A percentile compares a stretch with the other conserved stretches of the same genome.
Conservation (phyloP, 2,329 filamentous ascomycete genomes). For the Aspergillus ustus region DNA sequence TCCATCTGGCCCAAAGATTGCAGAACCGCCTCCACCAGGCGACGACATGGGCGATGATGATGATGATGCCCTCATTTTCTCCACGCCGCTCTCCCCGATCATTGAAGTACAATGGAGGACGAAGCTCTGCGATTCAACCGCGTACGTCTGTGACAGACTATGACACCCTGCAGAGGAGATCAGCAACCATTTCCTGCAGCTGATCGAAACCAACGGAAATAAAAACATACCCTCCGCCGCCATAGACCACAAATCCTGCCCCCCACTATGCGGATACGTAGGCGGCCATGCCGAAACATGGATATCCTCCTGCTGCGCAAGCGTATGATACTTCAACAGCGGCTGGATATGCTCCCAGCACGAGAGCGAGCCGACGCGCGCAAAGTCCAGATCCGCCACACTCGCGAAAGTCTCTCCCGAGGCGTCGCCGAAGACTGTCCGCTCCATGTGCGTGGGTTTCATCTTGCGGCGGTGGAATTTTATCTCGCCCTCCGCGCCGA, state of each 20-base stretch:
- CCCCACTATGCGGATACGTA: neutral
- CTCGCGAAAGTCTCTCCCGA: slow-evolving; percentile 43
- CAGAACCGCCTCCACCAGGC: slow-evolving; percentile 51
- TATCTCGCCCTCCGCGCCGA: slow-evolving; percentile 48
- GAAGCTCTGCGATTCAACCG: slow-evolving; percentile 60
- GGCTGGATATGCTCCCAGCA: slow-evolving; percentile 60
- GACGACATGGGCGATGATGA: no score
- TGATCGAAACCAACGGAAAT: neutral
- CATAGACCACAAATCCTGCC: neutral
- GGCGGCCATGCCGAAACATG: slow-evolving; percentile 57
- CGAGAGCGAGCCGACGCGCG: slow-evolving; percentile 49
- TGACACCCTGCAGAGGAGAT: no score
- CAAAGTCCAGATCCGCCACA: slow-evolving; percentile 46
- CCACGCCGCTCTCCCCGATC: slow-evolving; percentile 50
- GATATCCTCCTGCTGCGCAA: slow-evolving; percentile 51
- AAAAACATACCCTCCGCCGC: neutral
- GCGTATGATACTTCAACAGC: slow-evolving; percentile 54
- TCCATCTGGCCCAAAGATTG: slow-evolving; percentile 58
- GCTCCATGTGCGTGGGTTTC: slow-evolving; percentile 60
- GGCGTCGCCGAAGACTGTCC: slow-evolving; percentile 56
- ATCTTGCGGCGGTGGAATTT: slow-evolving; percentile 48
- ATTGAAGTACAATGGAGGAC: slow-evolving; percentile 60
- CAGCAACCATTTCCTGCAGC: no score
- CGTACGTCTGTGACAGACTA: slow-evolving; percentile 46
- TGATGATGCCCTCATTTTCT: slow-evolving; percentile 5